Evolutionary conservation across 352 stramenopile species (phyloP), one percentile per base, ranked within the genome.

Genomic region (Phytophthora capsici): DNA sequence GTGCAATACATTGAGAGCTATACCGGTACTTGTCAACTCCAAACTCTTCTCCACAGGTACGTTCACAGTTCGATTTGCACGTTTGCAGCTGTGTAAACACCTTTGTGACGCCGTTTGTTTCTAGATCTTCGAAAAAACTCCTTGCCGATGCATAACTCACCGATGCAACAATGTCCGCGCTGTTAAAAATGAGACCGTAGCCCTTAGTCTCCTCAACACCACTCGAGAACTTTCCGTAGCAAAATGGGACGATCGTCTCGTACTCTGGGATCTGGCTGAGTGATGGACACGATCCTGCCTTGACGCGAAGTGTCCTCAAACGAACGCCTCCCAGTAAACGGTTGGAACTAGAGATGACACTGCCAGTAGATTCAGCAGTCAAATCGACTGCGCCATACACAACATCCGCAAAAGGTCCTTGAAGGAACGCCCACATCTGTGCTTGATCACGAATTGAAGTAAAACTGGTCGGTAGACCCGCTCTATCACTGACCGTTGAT

Each of bases 101-200:
- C 41, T 82, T 87, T 8, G 82, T 70, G 28, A 67, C 26, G 13
- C 49, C 43, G 25, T 49, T 71, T 7, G 49, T 49, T 12, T 66
- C 52, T 5, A 64, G 40, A 36, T 76, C 55, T 4, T 66, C 57
- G 60, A 93, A 93, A 63, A 79, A 90, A 16, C 52, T 47, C 30
- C 75, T 62, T 6, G 84, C 80, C 16, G 85, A 81, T 25, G 61
- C 60, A 52, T 80, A 90, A 16, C 60, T 65, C 22, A 82, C 40
- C 20, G 71, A 77, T 5, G 65, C 68, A 2, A 77, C 71, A 43
- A 93, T 74, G 16, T 66, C 61, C 13, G n/a, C 74, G 54, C 73
- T 82, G 70, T 93, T 93, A 22, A 81, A 57, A n/a, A 90, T 76
- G 4, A 75, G 75, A 0, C 84, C 84, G 34, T 88, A 90, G 13